A percentile compares a stretch with the other conserved stretches of the same genome.
These are phyloP conservation scores for Pharus latifolius DNA, from an alignment of 176 grass and related monocot species.

Conservation along the genomic window DNA sequence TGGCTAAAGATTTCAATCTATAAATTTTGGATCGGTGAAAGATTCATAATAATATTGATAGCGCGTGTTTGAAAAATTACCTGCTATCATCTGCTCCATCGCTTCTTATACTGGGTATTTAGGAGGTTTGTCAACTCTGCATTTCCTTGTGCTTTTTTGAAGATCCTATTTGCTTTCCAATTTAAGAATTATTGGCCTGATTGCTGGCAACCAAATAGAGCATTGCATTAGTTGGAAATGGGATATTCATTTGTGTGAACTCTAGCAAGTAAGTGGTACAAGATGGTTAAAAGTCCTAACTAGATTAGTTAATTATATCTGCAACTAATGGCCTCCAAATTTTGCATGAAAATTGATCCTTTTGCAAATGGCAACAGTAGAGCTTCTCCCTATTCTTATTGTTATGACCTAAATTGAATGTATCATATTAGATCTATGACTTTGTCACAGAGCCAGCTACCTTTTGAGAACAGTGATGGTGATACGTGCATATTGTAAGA, in stretches of 20 bases:
- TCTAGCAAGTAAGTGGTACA: no score
- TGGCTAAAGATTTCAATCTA: not conserved
- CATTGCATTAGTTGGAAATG: not conserved
- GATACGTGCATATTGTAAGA: not conserved
- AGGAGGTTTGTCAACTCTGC: not conserved
- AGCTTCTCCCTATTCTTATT: not conserved
- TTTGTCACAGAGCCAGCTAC: not conserved
- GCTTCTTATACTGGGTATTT: not conserved
- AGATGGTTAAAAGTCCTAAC: no score
- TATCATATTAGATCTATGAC: not conserved
- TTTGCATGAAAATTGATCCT: not conserved
- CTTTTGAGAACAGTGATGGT: not conserved
- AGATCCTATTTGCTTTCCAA: not conserved
- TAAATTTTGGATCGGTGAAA: not conserved
- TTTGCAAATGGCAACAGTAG: not conserved
- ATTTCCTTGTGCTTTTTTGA: not conserved
- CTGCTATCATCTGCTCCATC: not conserved
- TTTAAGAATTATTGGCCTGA: not conserved
- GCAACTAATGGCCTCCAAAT: not conserved
- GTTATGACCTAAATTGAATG: not conserved
- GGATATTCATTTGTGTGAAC: not conserved
- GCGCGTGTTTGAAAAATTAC: not conserved
- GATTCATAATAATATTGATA: not conserved
- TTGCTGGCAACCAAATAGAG: not conserved
- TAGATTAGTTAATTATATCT: no score